Conservation (phyloP, 1,284 basidiomycete genomes). For the Malassezia psittaci region DNA sequence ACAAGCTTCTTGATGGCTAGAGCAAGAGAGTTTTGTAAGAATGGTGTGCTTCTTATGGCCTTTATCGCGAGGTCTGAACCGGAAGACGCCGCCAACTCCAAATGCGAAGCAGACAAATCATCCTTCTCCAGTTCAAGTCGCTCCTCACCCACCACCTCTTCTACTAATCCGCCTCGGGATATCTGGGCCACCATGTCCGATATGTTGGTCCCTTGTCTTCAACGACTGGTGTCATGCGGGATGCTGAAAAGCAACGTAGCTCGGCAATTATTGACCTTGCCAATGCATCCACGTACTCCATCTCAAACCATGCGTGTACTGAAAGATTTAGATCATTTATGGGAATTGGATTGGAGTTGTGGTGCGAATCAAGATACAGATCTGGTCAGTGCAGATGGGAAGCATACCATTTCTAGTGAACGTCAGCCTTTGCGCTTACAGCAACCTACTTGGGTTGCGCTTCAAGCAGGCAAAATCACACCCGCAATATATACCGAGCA, state of each 20-base stretch:
- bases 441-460: conserved; percentile 49
- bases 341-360: conserved; percentile 48
- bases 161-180: conserved; percentile 20
- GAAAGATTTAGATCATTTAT: conserved; percentile 43
- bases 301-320: conserved; percentile 47
- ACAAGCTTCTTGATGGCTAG: conserved; percentile 46
- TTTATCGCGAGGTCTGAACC: conserved; percentile 46
- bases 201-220: conserved; percentile 48
- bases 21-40: conserved; percentile 48
- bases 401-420: conserved; percentile 21
- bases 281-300: conserved; percentile 48
- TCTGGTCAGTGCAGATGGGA: neutral
- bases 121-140: neutral
- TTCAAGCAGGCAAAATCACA: conserved; percentile 46
- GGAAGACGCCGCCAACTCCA: neutral
- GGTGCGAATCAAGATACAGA: conserved; percentile 24
- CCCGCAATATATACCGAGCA: conserved; percentile 48
- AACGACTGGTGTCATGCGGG: conserved; percentile 49
- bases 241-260: conserved; percentile 49
- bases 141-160: neutral
- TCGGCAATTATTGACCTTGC: conserved; percentile 46
- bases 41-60: conserved; percentile 47
- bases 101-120: neutral
- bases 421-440: conserved; percentile 38
- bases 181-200: conserved; percentile 48